These are phyloP conservation scores for Cystobasidium pallidum DNA, from an alignment of 1,284 basidiomycete species.

Conservation along the genomic window DNA sequence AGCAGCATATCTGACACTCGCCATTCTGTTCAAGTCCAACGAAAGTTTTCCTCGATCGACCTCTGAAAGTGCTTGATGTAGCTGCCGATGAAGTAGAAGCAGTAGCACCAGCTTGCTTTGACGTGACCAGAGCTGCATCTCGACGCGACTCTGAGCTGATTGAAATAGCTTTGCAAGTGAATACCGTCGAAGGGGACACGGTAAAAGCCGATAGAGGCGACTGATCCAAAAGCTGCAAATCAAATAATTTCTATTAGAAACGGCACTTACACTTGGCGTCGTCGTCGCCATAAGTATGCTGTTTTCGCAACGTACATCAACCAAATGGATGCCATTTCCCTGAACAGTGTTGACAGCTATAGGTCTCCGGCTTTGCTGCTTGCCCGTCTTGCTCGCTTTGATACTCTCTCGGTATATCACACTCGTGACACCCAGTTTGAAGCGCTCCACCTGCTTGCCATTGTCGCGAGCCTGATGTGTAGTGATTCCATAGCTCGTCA, in stretches of 20 bases:
- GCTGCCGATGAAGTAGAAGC: constrained; percentile 16
- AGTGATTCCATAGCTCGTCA: constrained; percentile 33
- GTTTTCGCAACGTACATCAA: constrained; percentile 28
- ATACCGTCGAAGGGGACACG: constrained; percentile 28
- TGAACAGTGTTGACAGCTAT: constrained; percentile 40
- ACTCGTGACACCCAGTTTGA: constrained; percentile 61
- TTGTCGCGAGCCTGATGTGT: constrained; percentile 53
- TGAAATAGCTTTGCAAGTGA: constrained; percentile 33
- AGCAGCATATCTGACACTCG: constrained; percentile 37
- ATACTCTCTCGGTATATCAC: constrained; percentile 47
- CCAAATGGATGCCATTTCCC: constrained; percentile 36
- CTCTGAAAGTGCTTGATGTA: neutral
- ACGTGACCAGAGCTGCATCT: neutral
- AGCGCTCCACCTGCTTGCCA: neutral
- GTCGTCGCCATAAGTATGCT: neutral
- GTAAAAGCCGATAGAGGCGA: constrained; percentile 40
- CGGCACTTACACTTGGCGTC: neutral
- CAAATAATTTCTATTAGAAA: neutral
- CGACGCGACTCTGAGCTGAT: neutral
- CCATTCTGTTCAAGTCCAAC: constrained; percentile 31
- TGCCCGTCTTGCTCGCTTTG: constrained; percentile 26
- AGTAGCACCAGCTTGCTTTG: neutral
- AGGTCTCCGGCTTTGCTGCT: constrained; percentile 25
- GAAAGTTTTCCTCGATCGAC: constrained; percentile 41
- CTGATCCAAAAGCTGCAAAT: constrained; percentile 33